Base-by-base conservation (phyloP, 805 yeast genomes). In the Saccharomycopsis microspora region DNA sequence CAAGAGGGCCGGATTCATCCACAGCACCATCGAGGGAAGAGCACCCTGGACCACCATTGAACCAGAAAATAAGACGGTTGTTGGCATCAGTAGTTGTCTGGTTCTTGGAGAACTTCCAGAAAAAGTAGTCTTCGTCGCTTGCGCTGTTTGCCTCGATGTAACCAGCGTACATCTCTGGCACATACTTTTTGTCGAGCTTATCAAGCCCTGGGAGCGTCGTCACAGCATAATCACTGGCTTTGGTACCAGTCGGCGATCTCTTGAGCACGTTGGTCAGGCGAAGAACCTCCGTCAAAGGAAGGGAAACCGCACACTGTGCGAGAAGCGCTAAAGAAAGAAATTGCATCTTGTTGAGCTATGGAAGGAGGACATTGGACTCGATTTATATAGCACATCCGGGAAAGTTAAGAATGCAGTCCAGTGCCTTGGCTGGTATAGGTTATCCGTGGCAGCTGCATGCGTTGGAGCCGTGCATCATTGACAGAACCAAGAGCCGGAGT, bases 21-120 rank as follows among this genome's bases (percentile, higher is more conserved):
- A 93, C 61, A 0, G 95, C 96, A 10, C 98, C 98, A 64, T 93
- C 98, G 93, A 90, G 79, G 0, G 97, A 88, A 1, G 96, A 88
- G 62, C 98, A 93, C 0, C 98, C 98, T 0, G 98, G 98, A 0
- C 98, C 98, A 38, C 98, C 98, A 62, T 93, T 93, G 28, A 93
- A 71, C 97, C 98, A 93, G 47, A 93, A 72, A 5, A 83, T 72
- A 28, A 84, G 70, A 53, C 71, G 71, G 54, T 71, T 66, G 38
- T 56, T 47, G 5, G 52, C 48, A 4, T 39, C 27, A 19, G 39
- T 11, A 7, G 30, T 32, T 4, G 33, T 39, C 34, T 49, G 47
- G 27, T 28, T n/a, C 42, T 42, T 39, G 11, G 41, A 3, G 47
- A 80, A 81, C 57, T 75, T 77, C 95, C 95, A 86, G 60, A 86